Conservation (phyloP, 495 filamentous ascomycete genomes). For the Penicillium tannophilum region DNA sequence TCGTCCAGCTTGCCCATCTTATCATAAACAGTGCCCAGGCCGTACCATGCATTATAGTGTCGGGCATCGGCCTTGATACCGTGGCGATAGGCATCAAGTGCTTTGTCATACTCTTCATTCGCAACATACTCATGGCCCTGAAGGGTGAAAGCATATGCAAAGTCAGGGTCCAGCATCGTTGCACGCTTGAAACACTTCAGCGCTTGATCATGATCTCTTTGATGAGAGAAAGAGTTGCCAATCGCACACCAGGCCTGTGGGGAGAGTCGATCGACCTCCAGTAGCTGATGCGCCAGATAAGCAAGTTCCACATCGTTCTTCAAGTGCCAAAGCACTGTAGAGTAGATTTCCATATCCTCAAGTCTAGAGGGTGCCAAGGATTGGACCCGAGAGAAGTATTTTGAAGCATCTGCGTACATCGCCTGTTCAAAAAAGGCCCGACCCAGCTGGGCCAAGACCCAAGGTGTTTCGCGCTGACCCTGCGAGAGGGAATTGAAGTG, state of each 20-base stretch:
- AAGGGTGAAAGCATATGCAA: slow-evolving; percentile 93
- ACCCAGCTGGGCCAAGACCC: slow-evolving; percentile 88
- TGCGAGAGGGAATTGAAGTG: slow-evolving; percentile 68
- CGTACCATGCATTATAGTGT: slow-evolving; percentile 98
- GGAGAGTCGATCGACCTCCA: slow-evolving; percentile 82
- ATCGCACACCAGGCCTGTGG: slow-evolving; percentile 95
- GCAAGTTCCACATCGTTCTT: slow-evolving; percentile 90
- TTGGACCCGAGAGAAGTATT: slow-evolving; percentile 75
- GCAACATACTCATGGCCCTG: slow-evolving; percentile 96
- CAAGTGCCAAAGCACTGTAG: slow-evolving; percentile 94
- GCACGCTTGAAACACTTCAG: slow-evolving; percentile 94
- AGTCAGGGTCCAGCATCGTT: slow-evolving; percentile 83
- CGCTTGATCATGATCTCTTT: slow-evolving; percentile 92
- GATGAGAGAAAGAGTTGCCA: slow-evolving; percentile 94
- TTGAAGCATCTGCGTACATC: slow-evolving; percentile 81
- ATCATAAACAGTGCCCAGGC: slow-evolving; percentile 88
- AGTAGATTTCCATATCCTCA: slow-evolving; percentile 96
- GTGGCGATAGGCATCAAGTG: slow-evolving; percentile 77
- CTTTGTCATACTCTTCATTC: slow-evolving; percentile 97
- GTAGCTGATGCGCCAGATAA: slow-evolving; percentile 84
- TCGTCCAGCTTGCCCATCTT: slow-evolving; percentile 91
- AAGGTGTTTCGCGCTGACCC: slow-evolving; percentile 88
- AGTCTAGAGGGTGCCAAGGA: slow-evolving; percentile 74
- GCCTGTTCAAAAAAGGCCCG: slow-evolving; percentile 87
- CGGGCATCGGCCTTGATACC: slow-evolving; percentile 82